Conservation (phyloP, 2,329 filamentous ascomycete genomes). For the Curvularia verruculosa region DNA sequence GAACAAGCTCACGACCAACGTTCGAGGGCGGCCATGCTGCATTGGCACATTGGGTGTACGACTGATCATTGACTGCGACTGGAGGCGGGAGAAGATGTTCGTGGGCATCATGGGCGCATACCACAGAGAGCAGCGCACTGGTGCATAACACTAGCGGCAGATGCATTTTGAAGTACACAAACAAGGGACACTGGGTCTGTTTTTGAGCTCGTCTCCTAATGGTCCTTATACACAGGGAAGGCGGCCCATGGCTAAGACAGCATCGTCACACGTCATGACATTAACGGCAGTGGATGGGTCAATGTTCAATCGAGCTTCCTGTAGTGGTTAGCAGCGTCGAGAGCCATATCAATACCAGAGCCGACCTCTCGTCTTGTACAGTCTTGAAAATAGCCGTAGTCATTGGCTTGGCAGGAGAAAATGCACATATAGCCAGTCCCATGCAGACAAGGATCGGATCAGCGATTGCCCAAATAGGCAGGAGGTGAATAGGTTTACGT, state of each 20-base stretch:
- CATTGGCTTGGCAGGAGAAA: slow-evolving; percentile 35
- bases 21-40: slow-evolving; percentile 53
- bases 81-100: slow-evolving; percentile 36
- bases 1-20: slow-evolving; percentile 46
- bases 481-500: slow-evolving; percentile 22
- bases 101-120: slow-evolving; percentile 35
- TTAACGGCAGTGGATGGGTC: slow-evolving; percentile 11
- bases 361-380: slow-evolving; percentile 15
- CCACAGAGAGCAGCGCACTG: slow-evolving; percentile 26
- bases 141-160: slow-evolving; percentile 14
- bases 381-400: slow-evolving; percentile 12
- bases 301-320: slow-evolving; percentile 32
- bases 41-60: slow-evolving; percentile 42
- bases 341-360: slow-evolving; percentile 8
- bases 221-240: slow-evolving; percentile 18
- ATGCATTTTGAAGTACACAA: slow-evolving; percentile 25
- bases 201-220: not conserved
- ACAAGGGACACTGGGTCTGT: not conserved
- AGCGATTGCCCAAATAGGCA: slow-evolving; percentile 37
- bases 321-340: slow-evolving; percentile 31
- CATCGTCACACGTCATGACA: slow-evolving; percentile 7
- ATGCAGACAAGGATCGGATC: slow-evolving; percentile 27
- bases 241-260: not conserved
- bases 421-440: slow-evolving; percentile 11
- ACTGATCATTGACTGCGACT: slow-evolving; percentile 41